Conservation (phyloP, 805 yeast genomes). For the Hanseniaspora valbyensis region DNA sequence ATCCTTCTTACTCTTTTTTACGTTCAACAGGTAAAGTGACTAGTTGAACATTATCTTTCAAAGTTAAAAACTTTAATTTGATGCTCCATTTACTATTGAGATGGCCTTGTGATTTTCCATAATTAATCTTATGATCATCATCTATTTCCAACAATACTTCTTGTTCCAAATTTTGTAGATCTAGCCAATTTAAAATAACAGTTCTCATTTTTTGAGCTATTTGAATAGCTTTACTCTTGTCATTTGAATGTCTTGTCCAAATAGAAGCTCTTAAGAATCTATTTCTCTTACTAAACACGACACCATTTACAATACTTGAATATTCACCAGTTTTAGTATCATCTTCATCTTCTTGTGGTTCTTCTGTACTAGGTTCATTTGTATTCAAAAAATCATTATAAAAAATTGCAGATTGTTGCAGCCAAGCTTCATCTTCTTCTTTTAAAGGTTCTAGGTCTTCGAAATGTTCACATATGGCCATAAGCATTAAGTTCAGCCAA, state of each 20-base stretch:
- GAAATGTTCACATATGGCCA: constrained; percentile 91
- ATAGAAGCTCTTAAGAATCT: constrained; percentile 9
- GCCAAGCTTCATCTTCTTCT: constrained; percentile 36
- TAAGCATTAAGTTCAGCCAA: constrained; percentile 81
- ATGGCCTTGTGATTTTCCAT: not conserved
- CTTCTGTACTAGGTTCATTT: not conserved
- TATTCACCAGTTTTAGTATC: not conserved
- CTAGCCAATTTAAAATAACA: constrained; percentile 4
- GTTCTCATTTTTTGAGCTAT: constrained; percentile 12
- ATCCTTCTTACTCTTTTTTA: not conserved
- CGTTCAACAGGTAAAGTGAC: constrained; percentile 11
- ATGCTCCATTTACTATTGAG: not conserved
- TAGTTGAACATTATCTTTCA: constrained; percentile 11
- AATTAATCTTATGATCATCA: constrained; percentile 4
- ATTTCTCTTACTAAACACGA: constrained; percentile 13
- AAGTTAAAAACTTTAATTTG: constrained; percentile 7
- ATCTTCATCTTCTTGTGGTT: not conserved
- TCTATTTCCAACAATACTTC: not conserved
- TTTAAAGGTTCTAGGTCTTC: constrained; percentile 52
- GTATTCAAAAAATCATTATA: not conserved
- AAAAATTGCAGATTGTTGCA: not conserved
- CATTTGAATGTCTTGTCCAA: constrained; percentile 12
- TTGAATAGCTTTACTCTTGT: constrained; percentile 9
- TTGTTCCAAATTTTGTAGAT: not conserved
- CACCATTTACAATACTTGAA: constrained; percentile 9